phyloP scores from a whole-genome alignment of 1,139 yeast genomes.

The Yamadazyma songkhlaensis region DNA sequence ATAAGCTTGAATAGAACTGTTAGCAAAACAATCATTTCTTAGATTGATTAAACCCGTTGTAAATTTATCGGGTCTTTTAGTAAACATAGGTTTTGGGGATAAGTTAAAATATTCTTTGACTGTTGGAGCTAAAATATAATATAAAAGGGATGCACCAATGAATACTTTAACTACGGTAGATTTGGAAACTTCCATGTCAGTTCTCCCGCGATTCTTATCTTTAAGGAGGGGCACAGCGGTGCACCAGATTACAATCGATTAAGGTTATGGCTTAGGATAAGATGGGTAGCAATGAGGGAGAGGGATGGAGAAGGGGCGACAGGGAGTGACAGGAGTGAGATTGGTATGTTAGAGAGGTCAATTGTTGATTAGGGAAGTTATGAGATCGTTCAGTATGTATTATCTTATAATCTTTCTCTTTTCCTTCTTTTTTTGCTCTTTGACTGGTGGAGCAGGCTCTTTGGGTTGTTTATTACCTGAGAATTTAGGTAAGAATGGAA shows the following conservation, averaged over 20 bases:
- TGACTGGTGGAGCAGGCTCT: slow-evolving; percentile 6
- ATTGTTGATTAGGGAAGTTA: too few relatives aligned
- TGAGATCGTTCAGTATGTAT: too few relatives aligned
- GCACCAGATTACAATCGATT: too few relatives aligned
- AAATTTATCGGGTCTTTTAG: slow-evolving; percentile 65
- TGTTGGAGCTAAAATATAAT: slow-evolving; percentile 14
- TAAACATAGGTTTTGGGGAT: slow-evolving; percentile 27
- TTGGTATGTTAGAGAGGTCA: too few relatives aligned
- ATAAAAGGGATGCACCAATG: slow-evolving; percentile 4
- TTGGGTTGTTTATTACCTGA: neutral
- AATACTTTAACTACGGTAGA: neutral
- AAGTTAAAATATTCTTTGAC: neutral
- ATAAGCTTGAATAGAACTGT: slow-evolving; percentile 85
- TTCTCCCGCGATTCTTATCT: too few relatives aligned
- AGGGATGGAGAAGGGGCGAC: too few relatives aligned
- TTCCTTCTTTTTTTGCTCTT: slow-evolving; percentile 17
- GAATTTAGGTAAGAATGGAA: slow-evolving; percentile 8
- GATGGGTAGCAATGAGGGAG: neutral
- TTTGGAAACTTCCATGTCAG: too few relatives aligned
- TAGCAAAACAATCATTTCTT: slow-evolving; percentile 90
- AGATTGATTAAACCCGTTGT: slow-evolving; percentile 82
- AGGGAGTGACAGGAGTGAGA: too few relatives aligned
- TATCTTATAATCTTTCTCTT: slow-evolving; percentile 6
- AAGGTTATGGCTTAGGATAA: neutral
- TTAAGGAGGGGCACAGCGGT: too few relatives aligned